Conservation (phyloP, 306 rosid genomes). For the Luffa aegyptiaca region DNA sequence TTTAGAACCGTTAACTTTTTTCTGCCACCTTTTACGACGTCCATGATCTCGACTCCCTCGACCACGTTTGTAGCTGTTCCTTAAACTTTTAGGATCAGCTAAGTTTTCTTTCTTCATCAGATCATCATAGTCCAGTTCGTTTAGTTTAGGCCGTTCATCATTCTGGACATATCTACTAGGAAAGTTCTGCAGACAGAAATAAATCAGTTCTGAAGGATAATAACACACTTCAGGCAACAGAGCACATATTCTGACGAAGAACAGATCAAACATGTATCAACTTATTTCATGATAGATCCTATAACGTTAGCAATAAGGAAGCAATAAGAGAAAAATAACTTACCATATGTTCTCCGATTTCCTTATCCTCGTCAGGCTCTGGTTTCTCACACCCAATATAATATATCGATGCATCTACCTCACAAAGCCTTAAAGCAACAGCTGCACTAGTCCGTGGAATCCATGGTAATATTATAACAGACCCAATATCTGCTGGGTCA, state of each 20-base stretch:
- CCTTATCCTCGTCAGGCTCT: conserved; percentile 44
- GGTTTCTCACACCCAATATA: conserved; percentile 42
- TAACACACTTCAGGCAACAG: not conserved
- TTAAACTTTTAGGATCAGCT: conserved; percentile 35
- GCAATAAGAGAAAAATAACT: conserved; percentile 20
- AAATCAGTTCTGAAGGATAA: not conserved
- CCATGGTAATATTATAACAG: conserved; percentile 77
- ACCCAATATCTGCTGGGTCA: conserved; percentile 33
- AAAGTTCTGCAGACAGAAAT: conserved; percentile 35
- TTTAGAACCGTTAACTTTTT: conserved; percentile 36
- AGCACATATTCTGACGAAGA: not conserved
- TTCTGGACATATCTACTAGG: conserved; percentile 51
- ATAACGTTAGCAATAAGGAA: not conserved
- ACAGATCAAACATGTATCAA: not conserved
- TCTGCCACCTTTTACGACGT: conserved; percentile 52
- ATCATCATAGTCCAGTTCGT: conserved; percentile 27
- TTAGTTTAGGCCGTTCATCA: conserved; percentile 39
- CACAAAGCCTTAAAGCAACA: conserved; percentile 70
- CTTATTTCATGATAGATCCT: not conserved
- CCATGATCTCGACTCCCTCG: conserved; percentile 61
- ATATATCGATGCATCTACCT: conserved; percentile 63
- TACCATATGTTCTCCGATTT: conserved; percentile 35
- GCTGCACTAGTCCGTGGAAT: conserved; percentile 83
- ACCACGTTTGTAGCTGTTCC: conserved; percentile 55
- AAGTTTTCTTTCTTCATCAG: conserved; percentile 31